Base-by-base conservation (phyloP, 306 rosid genomes). In the Carpinus viminea region DNA sequence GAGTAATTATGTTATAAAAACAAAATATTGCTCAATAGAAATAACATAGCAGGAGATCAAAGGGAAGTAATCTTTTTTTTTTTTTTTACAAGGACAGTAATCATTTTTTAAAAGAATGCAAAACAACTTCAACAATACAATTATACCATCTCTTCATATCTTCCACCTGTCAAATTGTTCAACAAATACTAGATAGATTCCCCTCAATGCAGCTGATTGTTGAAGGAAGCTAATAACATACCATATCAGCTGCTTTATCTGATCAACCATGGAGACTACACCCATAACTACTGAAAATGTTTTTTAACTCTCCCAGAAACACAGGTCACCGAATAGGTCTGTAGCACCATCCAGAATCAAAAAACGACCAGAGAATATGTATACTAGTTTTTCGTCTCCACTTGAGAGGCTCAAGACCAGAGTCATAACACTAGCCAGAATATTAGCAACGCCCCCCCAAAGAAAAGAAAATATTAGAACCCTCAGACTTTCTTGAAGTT, bases 1-100 rank as follows among this genome's bases (percentile, higher is more conserved):
- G 64, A 54, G 56, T 20, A 18, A 62, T 65, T 69, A 68, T 20
- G 26, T 55, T 45, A 45, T 64, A 72, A 61, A 41, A 74, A 55
- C 60, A 18, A 13, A 12, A 68, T 3, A 48, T 28, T 12, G 21
- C 43, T 70, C 12, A 70, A 70, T 7, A 66, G 26, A 66, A 66
- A 34, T 36, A 7, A 15, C 15, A 18, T 66, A 66, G 6, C 51
- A 41, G 72, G 68, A 61, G 17, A 66, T 41, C 50, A n/a, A 1
- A 41, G 45, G 45, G 45, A 41, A 41, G 45, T 41, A 41, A 41
- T 41, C 45, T 38, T 4, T 38, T 38, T 38, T 36, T 34, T 34
- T 34, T 36, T 38, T 38, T 38, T 38, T 38, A 24, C 3, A 5
- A 18, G 2, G 3, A 8, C 17, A 66, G 50, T 38, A 66, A 17